Evolutionary conservation across 2,329 filamentous ascomycete species (phyloP), one percentile per base, ranked within the genome.

Genomic region (Chaetomium sp.): DNA sequence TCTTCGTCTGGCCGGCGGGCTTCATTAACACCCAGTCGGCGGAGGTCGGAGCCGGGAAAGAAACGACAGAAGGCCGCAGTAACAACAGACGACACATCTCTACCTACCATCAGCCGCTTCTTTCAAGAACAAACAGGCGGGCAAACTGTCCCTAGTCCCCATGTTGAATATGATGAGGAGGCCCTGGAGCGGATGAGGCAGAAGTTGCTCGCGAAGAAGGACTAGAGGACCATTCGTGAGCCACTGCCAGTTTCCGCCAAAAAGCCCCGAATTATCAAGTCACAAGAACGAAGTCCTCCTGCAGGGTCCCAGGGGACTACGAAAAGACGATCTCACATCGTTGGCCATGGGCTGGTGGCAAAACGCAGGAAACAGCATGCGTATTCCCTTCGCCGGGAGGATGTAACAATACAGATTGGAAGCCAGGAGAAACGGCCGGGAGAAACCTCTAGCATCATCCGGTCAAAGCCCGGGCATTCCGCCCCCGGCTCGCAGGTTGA

Each of bases 341-440:
- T 62, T 16, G 58, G 42, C 19, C 31, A 60, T 9, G 59, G 65
- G 4, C 19, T 31, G 59, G 42, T 57, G 33, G 25, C 12, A 1
- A 67, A 51, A 56, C 58, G 49, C 45, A 57, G 16, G 33, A 67
- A 35, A 16, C 62, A 60, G 9, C n/a, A 25, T 12, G 47, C 19
- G 6, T 50, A 59, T 57, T 9, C 53, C 3, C 61, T 69, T 10
- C 29, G 51, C 29, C 50, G 57, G 16, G 57, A 66, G 10, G 62
- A 72, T 50, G 66, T 78, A 25, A 74, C 59, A 50, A 73, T 80
- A 29, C 74, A 70, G 31, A 73, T 80, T 53, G 78, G 77, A 9
- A 77, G 73, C 49, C 74, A 74, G 60, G 74, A 75, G 56, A 75
- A 74, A 54, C 65, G 64, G 6, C 65, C 71, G 4, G 70, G 69